phyloP scores from a whole-genome alignment of 495 filamentous ascomycete species.

The Penicillium nucicola region DNA sequence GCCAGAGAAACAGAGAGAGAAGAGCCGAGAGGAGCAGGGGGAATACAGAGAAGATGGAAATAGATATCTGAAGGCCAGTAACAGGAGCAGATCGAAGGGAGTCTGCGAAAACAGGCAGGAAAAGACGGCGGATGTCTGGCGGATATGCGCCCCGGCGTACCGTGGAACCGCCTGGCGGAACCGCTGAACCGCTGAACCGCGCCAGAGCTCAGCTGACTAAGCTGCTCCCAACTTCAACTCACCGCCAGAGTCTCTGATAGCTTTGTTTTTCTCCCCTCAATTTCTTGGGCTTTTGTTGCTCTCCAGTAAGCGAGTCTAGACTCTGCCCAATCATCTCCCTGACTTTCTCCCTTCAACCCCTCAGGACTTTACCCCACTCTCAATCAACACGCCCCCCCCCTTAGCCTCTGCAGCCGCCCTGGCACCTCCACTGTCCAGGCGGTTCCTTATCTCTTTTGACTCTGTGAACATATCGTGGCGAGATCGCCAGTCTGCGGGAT shows the following conservation, averaged over 20 bases:
- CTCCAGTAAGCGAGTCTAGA: not conserved
- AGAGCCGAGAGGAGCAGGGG: too few relatives aligned
- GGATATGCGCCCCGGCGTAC: too few relatives aligned
- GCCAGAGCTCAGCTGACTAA: conserved; percentile 15
- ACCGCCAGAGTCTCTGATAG: conserved; percentile 29
- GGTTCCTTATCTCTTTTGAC: conserved; percentile 4
- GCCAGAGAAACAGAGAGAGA: too few relatives aligned
- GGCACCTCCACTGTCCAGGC: conserved; percentile 3
- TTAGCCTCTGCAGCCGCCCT: conserved; percentile 7
- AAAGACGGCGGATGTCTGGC: too few relatives aligned
- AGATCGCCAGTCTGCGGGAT: conserved; percentile 44
- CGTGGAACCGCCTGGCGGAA: too few relatives aligned
- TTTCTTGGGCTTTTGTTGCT: conserved; percentile 1
- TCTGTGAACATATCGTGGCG: conserved; percentile 19
- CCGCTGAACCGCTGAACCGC: not conserved
- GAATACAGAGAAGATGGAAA: too few relatives aligned
- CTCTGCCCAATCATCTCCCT: conserved; percentile 9
- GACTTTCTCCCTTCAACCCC: conserved; percentile 23
- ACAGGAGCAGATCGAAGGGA: too few relatives aligned
- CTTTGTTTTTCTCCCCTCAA: conserved; percentile 11
- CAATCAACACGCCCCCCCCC: not conserved
- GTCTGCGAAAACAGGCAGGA: too few relatives aligned
- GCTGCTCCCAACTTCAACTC: conserved; percentile 17
- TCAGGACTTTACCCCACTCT: conserved; percentile 29
- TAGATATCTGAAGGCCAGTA: too few relatives aligned